A percentile compares a stretch with the other conserved stretches of the same genome.
Evolutionary conservation across 768 basidiomycete species (phyloP).

Genomic region (Tricholoma sp.): DNA sequence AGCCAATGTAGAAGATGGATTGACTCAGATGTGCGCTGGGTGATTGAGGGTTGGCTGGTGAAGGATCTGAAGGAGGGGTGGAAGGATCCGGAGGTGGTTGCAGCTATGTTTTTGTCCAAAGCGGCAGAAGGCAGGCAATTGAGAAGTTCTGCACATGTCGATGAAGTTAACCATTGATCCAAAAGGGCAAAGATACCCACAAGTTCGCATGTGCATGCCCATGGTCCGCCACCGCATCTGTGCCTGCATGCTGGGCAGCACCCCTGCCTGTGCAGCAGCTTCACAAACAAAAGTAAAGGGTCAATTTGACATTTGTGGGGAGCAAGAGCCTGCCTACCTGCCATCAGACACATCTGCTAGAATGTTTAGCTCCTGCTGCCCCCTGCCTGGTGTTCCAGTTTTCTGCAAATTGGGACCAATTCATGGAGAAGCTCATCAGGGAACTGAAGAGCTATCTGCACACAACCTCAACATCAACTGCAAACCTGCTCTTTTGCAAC

Average conservation of each 20-base stretch:
- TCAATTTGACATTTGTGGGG: slow-evolving; percentile 10
- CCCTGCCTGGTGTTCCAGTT: slow-evolving; percentile 44
- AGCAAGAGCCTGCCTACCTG: slow-evolving; percentile 60
- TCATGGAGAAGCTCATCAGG: slow-evolving; percentile 88
- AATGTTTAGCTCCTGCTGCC: slow-evolving; percentile 17
- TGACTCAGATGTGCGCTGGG: slow-evolving; percentile 15
- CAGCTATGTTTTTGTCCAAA: slow-evolving; percentile 61
- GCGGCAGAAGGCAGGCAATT: slow-evolving; percentile 86
- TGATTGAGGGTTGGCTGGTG: slow-evolving; percentile 5
- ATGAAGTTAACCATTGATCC: neutral
- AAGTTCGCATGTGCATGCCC: slow-evolving; percentile 94
- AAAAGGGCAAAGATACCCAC: slow-evolving; percentile 40
- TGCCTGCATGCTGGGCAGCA: slow-evolving; percentile 89
- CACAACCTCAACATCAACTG: neutral
- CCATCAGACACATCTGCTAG: slow-evolving; percentile 98
- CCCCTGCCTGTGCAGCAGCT: slow-evolving; percentile 98
- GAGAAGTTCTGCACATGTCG: slow-evolving; percentile 57
- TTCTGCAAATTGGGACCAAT: slow-evolving; percentile 78
- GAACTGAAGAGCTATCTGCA: slow-evolving; percentile 86
- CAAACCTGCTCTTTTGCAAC: slow-evolving; percentile 63
- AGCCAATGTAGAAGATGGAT: slow-evolving; percentile 58
- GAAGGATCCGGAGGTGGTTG: slow-evolving; percentile 1
- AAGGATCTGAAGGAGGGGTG: neutral
- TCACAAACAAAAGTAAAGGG: slow-evolving; percentile 1
- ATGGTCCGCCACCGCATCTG: slow-evolving; percentile 90